Percentiles rank a stretch among this genome's conserved stretches.
Conservation (phyloP, 805 yeast genomes). For the Yarrowia divulgata region DNA sequence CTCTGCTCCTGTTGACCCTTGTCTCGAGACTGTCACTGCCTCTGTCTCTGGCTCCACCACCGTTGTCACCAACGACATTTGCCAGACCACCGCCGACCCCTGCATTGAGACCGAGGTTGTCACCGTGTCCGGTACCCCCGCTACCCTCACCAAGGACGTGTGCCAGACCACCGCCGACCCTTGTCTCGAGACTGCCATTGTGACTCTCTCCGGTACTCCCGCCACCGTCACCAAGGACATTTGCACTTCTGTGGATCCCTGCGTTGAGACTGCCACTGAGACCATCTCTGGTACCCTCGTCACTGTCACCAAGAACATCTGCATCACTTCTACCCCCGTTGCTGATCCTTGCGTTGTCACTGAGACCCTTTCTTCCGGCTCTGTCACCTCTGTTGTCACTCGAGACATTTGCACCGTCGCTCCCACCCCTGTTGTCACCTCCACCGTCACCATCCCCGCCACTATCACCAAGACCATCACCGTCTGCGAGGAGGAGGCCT, state of each 20-base stretch:
- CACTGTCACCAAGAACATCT: slow-evolving; percentile 3
- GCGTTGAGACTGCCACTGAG: neutral
- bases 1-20: slow-evolving; percentile 9
- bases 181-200: neutral
- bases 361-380: slow-evolving; percentile 13
- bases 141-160: slow-evolving; percentile 10
- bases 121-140: slow-evolving; percentile 17
- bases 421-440: slow-evolving; percentile 1
- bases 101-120: slow-evolving; percentile 11
- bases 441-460: slow-evolving; percentile 13
- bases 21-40: slow-evolving; percentile 16
- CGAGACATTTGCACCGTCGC: neutral
- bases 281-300: neutral
- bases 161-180: slow-evolving; percentile 27
- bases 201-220: slow-evolving; percentile 1
- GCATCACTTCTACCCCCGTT: neutral
- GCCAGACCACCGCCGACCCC: neutral
- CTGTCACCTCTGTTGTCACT: neutral
- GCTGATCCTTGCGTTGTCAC: neutral
- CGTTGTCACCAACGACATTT: slow-evolving; percentile 15
- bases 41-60: slow-evolving; percentile 25
- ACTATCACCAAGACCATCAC: slow-evolving; percentile 24
- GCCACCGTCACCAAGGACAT: slow-evolving; percentile 6
- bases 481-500: slow-evolving; percentile 5
- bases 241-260: slow-evolving; percentile 2